These are phyloP conservation scores for Calonectria montana DNA, from an alignment of 2,329 filamentous ascomycete genomes.

Conservation along the genomic window DNA sequence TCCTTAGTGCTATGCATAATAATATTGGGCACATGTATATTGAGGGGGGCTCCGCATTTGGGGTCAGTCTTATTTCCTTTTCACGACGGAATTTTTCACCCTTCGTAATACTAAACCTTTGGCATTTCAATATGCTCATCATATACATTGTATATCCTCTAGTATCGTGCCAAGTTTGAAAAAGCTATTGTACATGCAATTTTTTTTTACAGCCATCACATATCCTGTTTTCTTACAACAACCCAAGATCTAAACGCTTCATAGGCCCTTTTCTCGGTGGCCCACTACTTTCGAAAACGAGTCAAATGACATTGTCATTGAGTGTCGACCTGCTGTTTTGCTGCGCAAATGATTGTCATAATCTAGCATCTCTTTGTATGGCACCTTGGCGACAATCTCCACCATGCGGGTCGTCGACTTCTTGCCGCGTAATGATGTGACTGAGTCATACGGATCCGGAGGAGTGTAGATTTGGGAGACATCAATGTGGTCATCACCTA, in stretches of 20 bases:
- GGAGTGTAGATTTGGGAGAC: slow-evolving; percentile 84
- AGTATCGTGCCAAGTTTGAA: background rate
- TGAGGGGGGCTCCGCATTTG: background rate
- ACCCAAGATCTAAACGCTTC: background rate
- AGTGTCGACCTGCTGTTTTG: slow-evolving; percentile 84
- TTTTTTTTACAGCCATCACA: background rate
- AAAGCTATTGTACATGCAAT: background rate
- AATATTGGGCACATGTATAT: background rate
- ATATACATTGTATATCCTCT: background rate
- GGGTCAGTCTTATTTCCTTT: background rate
- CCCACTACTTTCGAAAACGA: slow-evolving; percentile 68
- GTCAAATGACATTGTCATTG: slow-evolving; percentile 69
- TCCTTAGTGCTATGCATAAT: background rate
- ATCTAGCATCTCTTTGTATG: slow-evolving; percentile 95
- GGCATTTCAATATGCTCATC: background rate
- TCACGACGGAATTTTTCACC: background rate
- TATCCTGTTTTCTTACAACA: background rate
- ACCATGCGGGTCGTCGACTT: slow-evolving; percentile 62
- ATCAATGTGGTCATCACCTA: slow-evolving; percentile 67
- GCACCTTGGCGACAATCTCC: slow-evolving; percentile 86
- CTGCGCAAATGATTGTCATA: slow-evolving; percentile 91
- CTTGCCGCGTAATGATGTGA: slow-evolving; percentile 67
- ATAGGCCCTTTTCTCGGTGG: slow-evolving; percentile 63
- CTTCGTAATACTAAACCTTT: background rate
- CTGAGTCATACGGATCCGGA: slow-evolving; percentile 80